Evolutionary conservation across 495 filamentous ascomycete species (phyloP), one percentile per base, ranked within the genome.

Genomic region (Sphaerosporella brunnea): DNA sequence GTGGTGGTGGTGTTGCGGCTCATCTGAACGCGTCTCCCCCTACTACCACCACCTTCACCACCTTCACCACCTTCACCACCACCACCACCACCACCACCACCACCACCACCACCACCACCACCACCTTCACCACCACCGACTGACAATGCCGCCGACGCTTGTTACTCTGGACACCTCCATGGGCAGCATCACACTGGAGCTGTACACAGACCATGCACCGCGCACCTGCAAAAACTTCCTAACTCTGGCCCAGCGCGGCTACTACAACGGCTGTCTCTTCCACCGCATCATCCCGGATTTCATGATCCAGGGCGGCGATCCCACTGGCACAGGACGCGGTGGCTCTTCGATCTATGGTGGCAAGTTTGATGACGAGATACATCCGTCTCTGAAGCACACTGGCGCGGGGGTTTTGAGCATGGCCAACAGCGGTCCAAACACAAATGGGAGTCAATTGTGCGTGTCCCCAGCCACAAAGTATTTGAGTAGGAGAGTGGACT

Each of bases 261-360:
- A 93, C 72, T 97, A 93, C 74, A 75, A 86, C 64, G 21, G 30
- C 4, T 39, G 45, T 38, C 45, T 34, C 20, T 48, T 97, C 74
- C 90, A 97, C 70, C 85, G 90, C 55, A 77, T 97, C 45, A 96
- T 96, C 60, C 75, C 82, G 24, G 78, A 84, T 65, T 97, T 97
- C 70, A 96, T 96, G 90, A 74, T 92, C 49, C 90, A 97, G 68
- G 83, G 80, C 42, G 90, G 90, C 35, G 90, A 97, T 66, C 90
- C 90, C 4, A 95, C 90, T 2, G 90, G 90, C 45, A 97, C 90
- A 0, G 90, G 90, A 10, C 79, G 88, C 41, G 90, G 90, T 61
- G 90, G 90, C 10, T 69, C 68, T 48, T 84, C 78, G 18, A 93
- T 95, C 69, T 95, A 85, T 62, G 90, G 90, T 53, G 84, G 86